These are phyloP conservation scores for Penicillium antarcticum DNA, from an alignment of 495 filamentous ascomycete genomes.

Conservation along the genomic window DNA sequence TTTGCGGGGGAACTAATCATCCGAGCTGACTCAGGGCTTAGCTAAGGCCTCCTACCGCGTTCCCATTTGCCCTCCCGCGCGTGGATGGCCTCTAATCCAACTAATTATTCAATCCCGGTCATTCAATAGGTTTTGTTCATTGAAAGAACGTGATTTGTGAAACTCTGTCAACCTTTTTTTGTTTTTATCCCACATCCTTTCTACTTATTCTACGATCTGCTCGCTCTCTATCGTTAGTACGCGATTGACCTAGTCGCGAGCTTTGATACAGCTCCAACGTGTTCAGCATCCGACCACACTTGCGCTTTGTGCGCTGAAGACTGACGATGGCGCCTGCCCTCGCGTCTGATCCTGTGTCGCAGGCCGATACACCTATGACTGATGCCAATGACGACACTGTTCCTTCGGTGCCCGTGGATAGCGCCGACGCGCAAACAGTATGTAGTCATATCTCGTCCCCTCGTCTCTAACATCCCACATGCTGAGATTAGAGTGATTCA, in stretches of 20 bases:
- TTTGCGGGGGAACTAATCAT: slow-evolving; percentile 29
- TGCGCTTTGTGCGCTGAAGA: slow-evolving; percentile 32
- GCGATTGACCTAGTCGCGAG: slow-evolving; percentile 4
- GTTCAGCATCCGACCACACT: slow-evolving; percentile 6
- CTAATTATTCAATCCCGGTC: background rate
- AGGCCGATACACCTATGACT: slow-evolving; percentile 53
- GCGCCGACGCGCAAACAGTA: slow-evolving; percentile 46
- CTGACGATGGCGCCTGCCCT: slow-evolving; percentile 59
- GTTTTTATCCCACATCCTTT: background rate
- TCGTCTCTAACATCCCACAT: too few relatives aligned
- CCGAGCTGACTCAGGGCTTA: slow-evolving; percentile 14
- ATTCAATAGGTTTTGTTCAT: background rate
- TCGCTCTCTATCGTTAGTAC: background rate
- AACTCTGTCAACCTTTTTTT: background rate
- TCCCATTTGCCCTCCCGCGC: background rate
- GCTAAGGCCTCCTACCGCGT: background rate
- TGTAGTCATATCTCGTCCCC: slow-evolving; percentile 10
- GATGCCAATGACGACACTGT: slow-evolving; percentile 57
- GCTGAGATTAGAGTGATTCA: background rate
- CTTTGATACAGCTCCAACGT: slow-evolving; percentile 13
- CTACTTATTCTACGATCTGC: background rate
- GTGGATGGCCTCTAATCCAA: background rate
- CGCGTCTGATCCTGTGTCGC: slow-evolving; percentile 46
- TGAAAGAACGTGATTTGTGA: background rate
- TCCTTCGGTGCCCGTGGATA: slow-evolving; percentile 41